These are phyloP conservation scores for Rhamnella rubrinervis DNA, from an alignment of 331 rosid genomes.

Conservation along the genomic window DNA sequence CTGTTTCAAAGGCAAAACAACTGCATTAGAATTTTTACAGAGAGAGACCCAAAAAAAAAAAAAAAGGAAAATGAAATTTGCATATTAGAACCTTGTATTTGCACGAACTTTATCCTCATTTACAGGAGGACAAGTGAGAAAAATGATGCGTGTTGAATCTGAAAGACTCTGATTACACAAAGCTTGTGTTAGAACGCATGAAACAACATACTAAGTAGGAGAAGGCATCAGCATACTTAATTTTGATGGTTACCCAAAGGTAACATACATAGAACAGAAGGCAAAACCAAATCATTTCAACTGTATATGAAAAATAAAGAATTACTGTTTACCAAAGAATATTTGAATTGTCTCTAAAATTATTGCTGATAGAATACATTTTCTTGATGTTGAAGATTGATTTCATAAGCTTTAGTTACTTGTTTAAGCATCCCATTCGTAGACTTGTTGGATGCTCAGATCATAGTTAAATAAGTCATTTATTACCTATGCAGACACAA, in stretches of 20 bases:
- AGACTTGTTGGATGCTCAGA: too few relatives aligned
- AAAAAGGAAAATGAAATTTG: constrained; percentile 12
- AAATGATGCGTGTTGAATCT: constrained; percentile 59
- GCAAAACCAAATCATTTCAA: not conserved
- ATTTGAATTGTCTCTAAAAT: not conserved
- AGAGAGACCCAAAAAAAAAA: not conserved
- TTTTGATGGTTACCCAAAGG: not conserved
- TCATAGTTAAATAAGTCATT: too few relatives aligned
- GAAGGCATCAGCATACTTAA: not conserved
- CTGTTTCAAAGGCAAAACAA: constrained; percentile 35
- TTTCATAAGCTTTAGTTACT: too few relatives aligned
- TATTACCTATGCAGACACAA: too few relatives aligned
- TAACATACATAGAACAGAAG: constrained; percentile 1
- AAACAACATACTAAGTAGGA: not conserved
- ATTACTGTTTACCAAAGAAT: too few relatives aligned
- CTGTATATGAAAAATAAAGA: not conserved
- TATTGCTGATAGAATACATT: not conserved
- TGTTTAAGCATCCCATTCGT: too few relatives aligned
- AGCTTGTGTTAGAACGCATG: constrained; percentile 25
- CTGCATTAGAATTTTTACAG: not conserved
- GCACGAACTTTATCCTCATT: constrained; percentile 54
- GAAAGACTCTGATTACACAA: constrained; percentile 67
- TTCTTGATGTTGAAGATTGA: not conserved
- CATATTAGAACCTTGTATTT: constrained; percentile 51
- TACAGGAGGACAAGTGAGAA: constrained; percentile 83